Base-by-base conservation (phyloP, 2,329 filamentous ascomycete species). In the Thelonectria blattea region DNA sequence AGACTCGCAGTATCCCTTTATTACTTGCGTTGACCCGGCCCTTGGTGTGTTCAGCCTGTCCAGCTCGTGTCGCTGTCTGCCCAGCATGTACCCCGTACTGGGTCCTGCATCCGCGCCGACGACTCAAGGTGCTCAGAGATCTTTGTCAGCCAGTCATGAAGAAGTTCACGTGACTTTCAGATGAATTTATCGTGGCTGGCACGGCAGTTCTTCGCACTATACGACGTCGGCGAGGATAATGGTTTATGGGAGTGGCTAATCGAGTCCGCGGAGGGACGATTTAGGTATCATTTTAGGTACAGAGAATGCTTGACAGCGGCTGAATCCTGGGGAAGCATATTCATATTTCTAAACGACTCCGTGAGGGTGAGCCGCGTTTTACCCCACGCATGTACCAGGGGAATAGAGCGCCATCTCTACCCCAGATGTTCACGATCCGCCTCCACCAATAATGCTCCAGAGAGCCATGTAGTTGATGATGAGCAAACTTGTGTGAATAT, bases 41-140 rank as follows among this genome's bases (percentile, higher is more conserved):
- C 11, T 59, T 47, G 50, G 54, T 54, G 60, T 30, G 39, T 46
- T 14, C 43, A 56, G 49, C 49, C 46, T 22, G 43, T 64, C 14
- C 43, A 56, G 49, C 49, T 48, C 24, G 43, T 64, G 56, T 64
- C 41, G 56, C 32, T 57, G 49, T 56, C 63, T 58, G 51, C 54
- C 54, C 27, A 42, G 43, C 52, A 62, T 61, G 68, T 71, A 70
- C 59, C 59, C 34, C 60, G 53, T 70, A 69, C 66, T 62, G 62
- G 55, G 62, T 53, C 50, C 51, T 56, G 55, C 43, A 58, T 60
- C 55, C 56, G 63, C 56, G 51, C 65, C 59, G 58, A 62, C 34
- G 61, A 56, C 58, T 60, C 34, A 48, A 47, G 54, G 66, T 65
- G 64, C 65, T 62, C 58, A 62, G 59, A 52, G 50, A 41, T 43